phyloP scores from a whole-genome alignment of 768 basidiomycete genomes.

The Kwoniella dendrophila region DNA sequence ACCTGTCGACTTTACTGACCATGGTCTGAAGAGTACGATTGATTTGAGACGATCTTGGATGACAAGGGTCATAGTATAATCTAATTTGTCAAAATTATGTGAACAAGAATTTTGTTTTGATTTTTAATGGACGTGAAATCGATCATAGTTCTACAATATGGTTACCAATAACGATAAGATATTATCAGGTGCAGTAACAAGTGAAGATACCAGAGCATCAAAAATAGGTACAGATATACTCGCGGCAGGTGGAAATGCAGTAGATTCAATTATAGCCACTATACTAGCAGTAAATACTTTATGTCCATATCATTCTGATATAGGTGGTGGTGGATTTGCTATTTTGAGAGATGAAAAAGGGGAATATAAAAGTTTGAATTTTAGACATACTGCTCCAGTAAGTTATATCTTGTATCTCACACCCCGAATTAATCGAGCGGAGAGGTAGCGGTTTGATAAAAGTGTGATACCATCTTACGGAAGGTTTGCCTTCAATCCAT shows the following conservation, averaged over 20 bases:
- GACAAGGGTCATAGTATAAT: no score
- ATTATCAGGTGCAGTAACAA: conserved; percentile 36
- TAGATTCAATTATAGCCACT: conserved; percentile 47
- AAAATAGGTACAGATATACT: conserved; percentile 39
- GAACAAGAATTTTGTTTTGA: no score
- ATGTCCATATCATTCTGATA: conserved; percentile 40
- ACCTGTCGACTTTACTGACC: no score
- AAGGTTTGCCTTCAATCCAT: neutral
- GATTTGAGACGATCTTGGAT: no score
- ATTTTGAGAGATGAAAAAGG: conserved; percentile 33
- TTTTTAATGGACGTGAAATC: no score
- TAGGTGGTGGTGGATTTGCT: conserved; percentile 52
- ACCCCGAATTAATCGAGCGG: no score
- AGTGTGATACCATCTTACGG: neutral
- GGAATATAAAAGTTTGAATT: conserved; percentile 36
- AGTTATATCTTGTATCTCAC: no score
- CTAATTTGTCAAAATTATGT: no score
- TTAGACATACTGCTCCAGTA: conserved; percentile 48
- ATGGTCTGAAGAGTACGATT: no score
- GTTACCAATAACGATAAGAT: no score
- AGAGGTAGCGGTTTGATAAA: no score
- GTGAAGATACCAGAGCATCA: conserved; percentile 38
- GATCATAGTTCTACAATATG: no score
- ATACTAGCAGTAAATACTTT: conserved; percentile 41
- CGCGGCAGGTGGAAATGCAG: conserved; percentile 43